These are phyloP conservation scores for Paraphaeosphaeria sporulosa DNA, from an alignment of 2,329 filamentous ascomycete species.

Conservation along the genomic window DNA sequence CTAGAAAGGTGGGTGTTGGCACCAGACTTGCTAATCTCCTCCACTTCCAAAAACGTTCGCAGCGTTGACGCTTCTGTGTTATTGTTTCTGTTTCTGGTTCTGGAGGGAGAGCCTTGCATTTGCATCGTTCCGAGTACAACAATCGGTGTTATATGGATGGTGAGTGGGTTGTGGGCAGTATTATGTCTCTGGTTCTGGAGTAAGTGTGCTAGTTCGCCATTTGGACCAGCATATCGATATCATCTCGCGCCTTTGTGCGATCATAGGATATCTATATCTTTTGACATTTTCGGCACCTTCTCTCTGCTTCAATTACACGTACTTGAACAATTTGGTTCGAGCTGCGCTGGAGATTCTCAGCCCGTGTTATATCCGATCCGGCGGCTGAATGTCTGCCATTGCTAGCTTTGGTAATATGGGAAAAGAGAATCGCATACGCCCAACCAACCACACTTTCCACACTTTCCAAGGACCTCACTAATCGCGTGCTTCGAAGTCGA, in stretches of 20 bases:
- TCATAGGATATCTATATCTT: background rate
- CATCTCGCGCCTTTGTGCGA: background rate
- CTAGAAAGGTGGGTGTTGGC: too few species aligned
- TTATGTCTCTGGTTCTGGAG: too few species aligned
- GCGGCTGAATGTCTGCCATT: conserved; percentile 1
- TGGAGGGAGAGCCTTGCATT: background rate
- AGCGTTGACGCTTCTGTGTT: background rate
- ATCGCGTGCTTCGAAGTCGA: too few species aligned
- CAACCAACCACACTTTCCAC: background rate
- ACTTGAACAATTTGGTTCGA: too few species aligned
- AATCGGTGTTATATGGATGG: too few species aligned
- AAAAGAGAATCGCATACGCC: background rate
- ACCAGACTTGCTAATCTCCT: background rate
- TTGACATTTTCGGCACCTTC: background rate
- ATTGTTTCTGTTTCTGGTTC: background rate
- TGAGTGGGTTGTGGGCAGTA: too few species aligned
- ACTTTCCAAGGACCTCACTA: background rate
- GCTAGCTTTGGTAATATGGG: background rate
- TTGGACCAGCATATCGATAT: background rate
- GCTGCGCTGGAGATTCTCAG: background rate
- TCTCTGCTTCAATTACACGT: too few species aligned
- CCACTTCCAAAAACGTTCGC: background rate
- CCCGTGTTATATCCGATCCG: background rate
- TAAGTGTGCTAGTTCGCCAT: background rate
- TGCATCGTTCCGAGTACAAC: background rate